A percentile compares a stretch with the other conserved stretches of the same genome.
Conservation (phyloP, 2,329 filamentous ascomycete genomes). For the Hypoxylon sp. region DNA sequence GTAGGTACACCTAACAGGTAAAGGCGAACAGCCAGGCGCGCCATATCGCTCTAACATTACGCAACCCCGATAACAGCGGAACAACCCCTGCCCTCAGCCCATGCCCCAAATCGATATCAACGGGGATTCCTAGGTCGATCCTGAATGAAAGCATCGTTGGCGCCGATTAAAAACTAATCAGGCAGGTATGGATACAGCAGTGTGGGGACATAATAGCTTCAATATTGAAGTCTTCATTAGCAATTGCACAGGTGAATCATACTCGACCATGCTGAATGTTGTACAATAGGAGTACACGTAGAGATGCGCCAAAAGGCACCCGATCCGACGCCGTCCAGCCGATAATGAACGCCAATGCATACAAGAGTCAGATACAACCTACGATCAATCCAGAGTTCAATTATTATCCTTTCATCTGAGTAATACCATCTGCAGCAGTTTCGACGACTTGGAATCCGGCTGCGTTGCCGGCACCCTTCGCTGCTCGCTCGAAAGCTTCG, state of each 20-base stretch:
- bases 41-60: slow-evolving; percentile 16
- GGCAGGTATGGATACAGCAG: not conserved
- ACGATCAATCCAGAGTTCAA: not conserved
- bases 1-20: not conserved
- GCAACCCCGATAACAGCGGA: slow-evolving; percentile 15
- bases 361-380: slow-evolving; percentile 1
- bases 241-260: not conserved
- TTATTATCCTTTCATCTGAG: slow-evolving; percentile 45
- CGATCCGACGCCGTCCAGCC: not conserved
- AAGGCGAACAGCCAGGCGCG: slow-evolving; percentile 1
- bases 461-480: slow-evolving; percentile 80
- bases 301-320: not conserved
- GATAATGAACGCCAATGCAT: slow-evolving; percentile 27
- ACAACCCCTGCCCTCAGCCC: not conserved
- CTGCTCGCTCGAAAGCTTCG: slow-evolving; percentile 75
- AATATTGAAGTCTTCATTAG: slow-evolving; percentile 13
- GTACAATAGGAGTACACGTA: slow-evolving; percentile 1
- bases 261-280: slow-evolving; percentile 1
- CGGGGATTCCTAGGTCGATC: not conserved
- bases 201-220: not conserved
- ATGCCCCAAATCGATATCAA: not conserved
- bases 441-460: slow-evolving; percentile 83
- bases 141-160: not conserved
- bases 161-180: not conserved
- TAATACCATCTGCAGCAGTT: slow-evolving; percentile 71